Evolutionary conservation across 2,329 filamentous ascomycete species (phyloP).

Genomic region (Daldinia sp.): DNA sequence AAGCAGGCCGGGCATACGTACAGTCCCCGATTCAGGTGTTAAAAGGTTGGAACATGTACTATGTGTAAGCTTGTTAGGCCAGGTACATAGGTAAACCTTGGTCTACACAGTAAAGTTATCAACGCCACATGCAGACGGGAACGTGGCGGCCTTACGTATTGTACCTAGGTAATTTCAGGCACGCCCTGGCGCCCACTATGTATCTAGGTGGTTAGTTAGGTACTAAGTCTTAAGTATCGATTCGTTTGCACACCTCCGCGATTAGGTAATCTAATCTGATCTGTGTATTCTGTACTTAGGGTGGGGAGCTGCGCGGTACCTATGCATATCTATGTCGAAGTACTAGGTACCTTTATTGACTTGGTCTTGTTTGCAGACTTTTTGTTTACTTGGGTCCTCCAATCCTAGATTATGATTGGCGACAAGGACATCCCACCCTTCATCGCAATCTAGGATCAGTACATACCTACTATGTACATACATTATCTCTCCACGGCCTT

Average conservation of each 20-base stretch:
- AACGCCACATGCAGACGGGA: neutral
- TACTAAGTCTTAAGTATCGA: no score
- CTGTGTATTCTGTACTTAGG: no score
- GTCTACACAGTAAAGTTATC: neutral
- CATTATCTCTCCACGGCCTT: constrained; percentile 8
- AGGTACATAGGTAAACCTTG: constrained; percentile 3
- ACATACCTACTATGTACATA: constrained; percentile 8
- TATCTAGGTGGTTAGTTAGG: no score
- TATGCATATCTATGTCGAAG: neutral
- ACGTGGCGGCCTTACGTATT: neutral
- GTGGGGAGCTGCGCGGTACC: no score
- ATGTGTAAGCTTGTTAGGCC: neutral
- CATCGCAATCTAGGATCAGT: constrained; percentile 16
- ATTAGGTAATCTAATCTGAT: no score
- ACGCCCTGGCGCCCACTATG: neutral
- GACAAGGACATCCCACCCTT: constrained; percentile 27
- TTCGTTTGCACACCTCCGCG: no score
- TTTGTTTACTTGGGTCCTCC: constrained; percentile 34
- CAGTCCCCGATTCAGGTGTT: constrained; percentile 11
- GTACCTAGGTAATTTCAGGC: neutral
- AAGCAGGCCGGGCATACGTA: constrained; percentile 2
- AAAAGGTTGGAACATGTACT: constrained; percentile 9
- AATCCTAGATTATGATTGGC: constrained; percentile 24
- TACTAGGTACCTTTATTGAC: neutral
- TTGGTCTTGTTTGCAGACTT: neutral